Evolutionary conservation across 177 flowering plant genomes (phyloP).

Genomic region (Vitis hybrid): DNA sequence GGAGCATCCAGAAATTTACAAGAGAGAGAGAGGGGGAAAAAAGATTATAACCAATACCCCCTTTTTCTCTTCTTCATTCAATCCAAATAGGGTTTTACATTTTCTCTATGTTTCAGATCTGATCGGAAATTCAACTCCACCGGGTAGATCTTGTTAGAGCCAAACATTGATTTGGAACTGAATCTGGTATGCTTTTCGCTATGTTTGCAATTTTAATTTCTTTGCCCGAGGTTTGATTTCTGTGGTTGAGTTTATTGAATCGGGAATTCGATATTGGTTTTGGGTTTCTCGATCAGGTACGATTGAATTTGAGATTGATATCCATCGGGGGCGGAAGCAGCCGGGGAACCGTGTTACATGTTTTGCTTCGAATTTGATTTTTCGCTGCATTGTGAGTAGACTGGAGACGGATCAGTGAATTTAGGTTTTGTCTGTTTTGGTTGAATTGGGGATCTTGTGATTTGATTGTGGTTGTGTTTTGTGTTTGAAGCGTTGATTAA

Average conservation of each 20-base stretch:
- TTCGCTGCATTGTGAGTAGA: constrained; percentile 40
- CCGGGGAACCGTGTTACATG: constrained; percentile 22
- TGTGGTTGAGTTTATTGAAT: background rate
- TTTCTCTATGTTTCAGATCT: constrained; percentile 11
- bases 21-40: no score
- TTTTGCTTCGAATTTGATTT: constrained; percentile 41
- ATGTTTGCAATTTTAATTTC: no score
- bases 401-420: constrained; percentile 7
- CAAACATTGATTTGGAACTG: background rate
- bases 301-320: constrained; percentile 10
- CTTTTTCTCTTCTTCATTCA: background rate
- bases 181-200: background rate
- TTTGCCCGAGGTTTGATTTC: no score
- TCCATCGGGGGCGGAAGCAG: no score
- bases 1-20: background rate
- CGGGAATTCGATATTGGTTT: background rate
- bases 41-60: background rate
- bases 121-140: background rate
- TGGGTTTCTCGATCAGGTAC: background rate
- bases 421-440: constrained; percentile 1
- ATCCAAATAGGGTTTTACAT: constrained; percentile 17
- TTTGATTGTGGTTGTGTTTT: constrained; percentile 5
- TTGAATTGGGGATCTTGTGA: background rate
- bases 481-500: constrained; percentile 30
- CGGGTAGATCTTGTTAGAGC: background rate